These are phyloP conservation scores for Teratosphaeria gauchensis DNA, from an alignment of 2,329 filamentous ascomycete genomes.

Conservation along the genomic window DNA sequence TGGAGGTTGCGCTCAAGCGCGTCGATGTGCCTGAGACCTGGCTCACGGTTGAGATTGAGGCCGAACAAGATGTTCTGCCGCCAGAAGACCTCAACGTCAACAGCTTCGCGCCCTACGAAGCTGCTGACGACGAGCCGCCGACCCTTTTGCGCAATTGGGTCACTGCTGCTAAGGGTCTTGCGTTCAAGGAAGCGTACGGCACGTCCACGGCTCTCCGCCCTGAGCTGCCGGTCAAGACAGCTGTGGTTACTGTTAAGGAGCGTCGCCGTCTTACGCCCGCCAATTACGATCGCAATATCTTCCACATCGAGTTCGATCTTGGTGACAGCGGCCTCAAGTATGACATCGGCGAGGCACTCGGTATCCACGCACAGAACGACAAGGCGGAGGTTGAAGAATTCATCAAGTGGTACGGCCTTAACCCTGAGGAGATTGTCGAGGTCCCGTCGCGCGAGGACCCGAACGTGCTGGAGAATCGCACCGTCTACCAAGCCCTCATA, in stretches of 20 bases:
- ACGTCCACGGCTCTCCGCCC: slow-evolving; percentile 67
- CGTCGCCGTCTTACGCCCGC: slow-evolving; percentile 82
- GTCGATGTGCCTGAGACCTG: slow-evolving; percentile 72
- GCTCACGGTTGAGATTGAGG: slow-evolving; percentile 58
- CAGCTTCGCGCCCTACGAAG: slow-evolving; percentile 75
- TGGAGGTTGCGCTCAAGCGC: slow-evolving; percentile 61
- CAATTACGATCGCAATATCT: slow-evolving; percentile 95
- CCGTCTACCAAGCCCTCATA: slow-evolving; percentile 79
- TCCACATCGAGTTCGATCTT: slow-evolving; percentile 98
- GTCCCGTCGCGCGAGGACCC: slow-evolving; percentile 76
- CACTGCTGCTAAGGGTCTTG: slow-evolving; percentile 72
- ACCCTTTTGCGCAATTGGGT: slow-evolving; percentile 67
- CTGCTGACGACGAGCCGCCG: slow-evolving; percentile 59
- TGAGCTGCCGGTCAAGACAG: slow-evolving; percentile 77
- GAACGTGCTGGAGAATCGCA: slow-evolving; percentile 70
- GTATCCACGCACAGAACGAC: slow-evolving; percentile 93
- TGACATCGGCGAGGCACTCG: slow-evolving; percentile 93
- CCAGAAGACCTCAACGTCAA: slow-evolving; percentile 60
- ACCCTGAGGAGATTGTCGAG: slow-evolving; percentile 77
- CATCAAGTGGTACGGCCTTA: slow-evolving; percentile 80
- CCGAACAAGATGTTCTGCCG: slow-evolving; percentile 42
- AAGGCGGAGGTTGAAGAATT: slow-evolving; percentile 68
- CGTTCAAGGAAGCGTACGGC: slow-evolving; percentile 89
- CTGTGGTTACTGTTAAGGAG: slow-evolving; percentile 83
- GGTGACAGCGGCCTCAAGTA: slow-evolving; percentile 86